Base-by-base conservation (phyloP, 163 green algal genomes). In the Chlorella variabilis region DNA sequence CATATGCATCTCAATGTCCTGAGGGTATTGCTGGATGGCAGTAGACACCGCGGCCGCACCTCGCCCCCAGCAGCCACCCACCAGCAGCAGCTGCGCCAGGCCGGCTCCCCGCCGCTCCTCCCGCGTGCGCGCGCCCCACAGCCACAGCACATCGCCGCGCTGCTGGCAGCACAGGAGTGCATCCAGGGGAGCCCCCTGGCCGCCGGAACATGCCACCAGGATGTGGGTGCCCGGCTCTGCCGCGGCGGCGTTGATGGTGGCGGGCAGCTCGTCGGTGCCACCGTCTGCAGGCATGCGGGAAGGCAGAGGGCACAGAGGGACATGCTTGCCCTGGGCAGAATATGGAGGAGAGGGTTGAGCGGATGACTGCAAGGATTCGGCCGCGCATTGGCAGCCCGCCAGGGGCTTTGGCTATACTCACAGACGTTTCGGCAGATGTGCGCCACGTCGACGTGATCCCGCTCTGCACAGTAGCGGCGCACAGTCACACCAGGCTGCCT, bases 141-240 rank as follows among this genome's bases (percentile, higher is more conserved):
- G 36, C 38, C 36, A 85, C 34, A 79, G 39, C 36, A 71, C 70
- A 29, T 85, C 49, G 25, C 80, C 80, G 4, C 39, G 80, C 74
- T 63, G 51, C 38, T 81, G 80, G 58, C 69, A 75, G 80, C 80
- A 85, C 31, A 85, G 68, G n/a, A 84, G 27, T 6, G 69, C 59
- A 11, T 73, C 71, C 36, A 79, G 3, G 6, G 31, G 54, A 2
- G n/a, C 41, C 0, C 11, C 42, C 15, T 33, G 3, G 36, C 39
- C 45, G 34, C 51, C 18, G 13, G 31, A 25, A 42, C 54, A 33
- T 17, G 38, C 51, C 0, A 67, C 70, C 1, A 82, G 62, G 2
- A 81, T 33, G 29, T 80, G 48, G 33, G 70, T 81, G 58, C 39
- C 29, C 34, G 80, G 70, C 63, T 56, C 20, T 13, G n/a, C 29